Percentiles rank a stretch among this genome's conserved stretches.
These are phyloP conservation scores for Ustilago hordei DNA, from an alignment of 1,284 basidiomycete species.

Conservation along the genomic window DNA sequence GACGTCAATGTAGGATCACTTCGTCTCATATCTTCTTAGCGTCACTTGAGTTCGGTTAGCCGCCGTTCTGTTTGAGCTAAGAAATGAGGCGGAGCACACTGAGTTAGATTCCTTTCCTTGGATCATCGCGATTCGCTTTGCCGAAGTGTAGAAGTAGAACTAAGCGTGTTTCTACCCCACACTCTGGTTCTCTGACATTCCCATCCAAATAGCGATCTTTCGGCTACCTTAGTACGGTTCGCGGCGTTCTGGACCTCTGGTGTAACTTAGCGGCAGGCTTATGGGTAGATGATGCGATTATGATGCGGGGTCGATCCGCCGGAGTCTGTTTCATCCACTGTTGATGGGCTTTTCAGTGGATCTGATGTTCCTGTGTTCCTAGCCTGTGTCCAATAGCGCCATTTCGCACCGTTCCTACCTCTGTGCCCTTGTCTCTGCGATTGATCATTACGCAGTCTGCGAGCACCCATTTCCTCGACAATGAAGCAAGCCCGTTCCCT, in stretches of 20 bases:
- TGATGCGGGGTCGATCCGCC: conserved; percentile 2
- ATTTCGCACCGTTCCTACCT: background rate
- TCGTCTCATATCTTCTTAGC: background rate
- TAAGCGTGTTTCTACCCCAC: conserved; percentile 1
- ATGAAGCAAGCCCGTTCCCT: background rate
- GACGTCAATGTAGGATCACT: conserved; percentile 6
- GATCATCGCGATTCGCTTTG: background rate
- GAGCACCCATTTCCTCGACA: background rate
- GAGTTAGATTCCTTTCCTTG: conserved; percentile 5
- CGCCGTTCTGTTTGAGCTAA: background rate
- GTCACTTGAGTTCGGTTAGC: background rate
- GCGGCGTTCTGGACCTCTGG: background rate
- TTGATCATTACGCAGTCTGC: background rate
- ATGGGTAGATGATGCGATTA: background rate
- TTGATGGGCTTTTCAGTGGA: background rate
- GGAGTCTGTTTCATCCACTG: background rate
- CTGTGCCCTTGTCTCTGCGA: background rate
- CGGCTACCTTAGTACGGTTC: background rate
- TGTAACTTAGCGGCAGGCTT: background rate
- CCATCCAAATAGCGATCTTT: background rate
- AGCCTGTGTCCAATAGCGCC: background rate
- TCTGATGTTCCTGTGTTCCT: conserved; percentile 4
- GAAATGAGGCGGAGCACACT: background rate
- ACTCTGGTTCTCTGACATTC: background rate
- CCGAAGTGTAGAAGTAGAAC: background rate